Evolutionary conservation across 73 alveolate genomes (phyloP).

Genomic region (Blepharisma japonicum): DNA sequence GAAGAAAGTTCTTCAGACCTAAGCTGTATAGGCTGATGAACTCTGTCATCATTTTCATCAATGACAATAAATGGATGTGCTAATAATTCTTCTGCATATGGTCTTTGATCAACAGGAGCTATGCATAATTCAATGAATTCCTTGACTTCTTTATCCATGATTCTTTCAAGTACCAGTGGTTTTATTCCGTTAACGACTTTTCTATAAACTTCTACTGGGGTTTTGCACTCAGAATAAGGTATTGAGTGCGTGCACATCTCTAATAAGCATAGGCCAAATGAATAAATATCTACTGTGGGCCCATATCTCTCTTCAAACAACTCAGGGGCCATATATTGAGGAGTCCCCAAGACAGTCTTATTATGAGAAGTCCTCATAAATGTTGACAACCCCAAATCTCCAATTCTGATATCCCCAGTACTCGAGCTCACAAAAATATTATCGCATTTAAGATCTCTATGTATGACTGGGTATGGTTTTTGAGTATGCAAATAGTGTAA

Average conservation of each 20-base stretch:
- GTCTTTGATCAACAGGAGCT: slow-evolving; percentile 21
- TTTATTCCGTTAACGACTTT: slow-evolving; percentile 34
- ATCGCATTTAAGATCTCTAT: slow-evolving; percentile 93
- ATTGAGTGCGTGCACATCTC: slow-evolving; percentile 80
- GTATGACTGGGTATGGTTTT: slow-evolving; percentile 82
- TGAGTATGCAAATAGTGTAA: slow-evolving; percentile 78
- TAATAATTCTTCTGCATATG: background rate
- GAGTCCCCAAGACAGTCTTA: slow-evolving; percentile 78
- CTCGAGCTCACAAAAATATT: slow-evolving; percentile 93
- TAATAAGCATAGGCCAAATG: slow-evolving; percentile 78
- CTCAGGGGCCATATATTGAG: slow-evolving; percentile 88
- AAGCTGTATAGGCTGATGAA: slow-evolving; percentile 17
- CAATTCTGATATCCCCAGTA: slow-evolving; percentile 94
- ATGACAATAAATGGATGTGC: background rate
- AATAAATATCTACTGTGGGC: slow-evolving; percentile 78
- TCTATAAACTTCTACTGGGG: slow-evolving; percentile 43
- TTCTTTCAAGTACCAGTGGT: slow-evolving; percentile 61
- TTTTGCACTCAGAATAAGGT: slow-evolving; percentile 78
- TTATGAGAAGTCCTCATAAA: slow-evolving; percentile 14
- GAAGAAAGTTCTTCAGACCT: background rate
- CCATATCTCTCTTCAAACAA: slow-evolving; percentile 80
- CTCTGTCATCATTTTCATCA: slow-evolving; percentile 36
- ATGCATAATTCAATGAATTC: slow-evolving; percentile 73
- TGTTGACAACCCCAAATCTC: slow-evolving; percentile 95
- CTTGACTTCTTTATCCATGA: slow-evolving; percentile 65